Evolutionary conservation across 176 grass and related monocot species (phyloP).

Genomic region (Triticum turgidum): DNA sequence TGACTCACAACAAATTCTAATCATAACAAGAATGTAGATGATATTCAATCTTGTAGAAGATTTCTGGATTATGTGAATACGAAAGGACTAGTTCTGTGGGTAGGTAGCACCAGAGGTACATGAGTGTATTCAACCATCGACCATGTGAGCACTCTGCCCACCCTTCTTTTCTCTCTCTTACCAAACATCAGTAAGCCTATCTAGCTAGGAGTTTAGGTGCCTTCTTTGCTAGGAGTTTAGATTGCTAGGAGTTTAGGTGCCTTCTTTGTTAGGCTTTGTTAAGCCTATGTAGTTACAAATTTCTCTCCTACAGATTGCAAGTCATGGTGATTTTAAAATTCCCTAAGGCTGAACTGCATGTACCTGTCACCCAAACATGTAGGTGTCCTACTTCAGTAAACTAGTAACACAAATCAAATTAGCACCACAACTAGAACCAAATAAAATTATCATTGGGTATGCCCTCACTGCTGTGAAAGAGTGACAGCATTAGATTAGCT

Average conservation of each 20-base stretch:
- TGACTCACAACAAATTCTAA: no score
- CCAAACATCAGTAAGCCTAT: background rate
- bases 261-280: background rate
- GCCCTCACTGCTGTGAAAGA: no score
- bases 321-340: background rate
- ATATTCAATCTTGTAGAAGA: no score
- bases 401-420: background rate
- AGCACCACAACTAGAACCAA: background rate
- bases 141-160: no score
- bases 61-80: no score
- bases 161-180: background rate
- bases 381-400: background rate
- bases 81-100: no score
- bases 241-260: no score
- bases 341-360: background rate
- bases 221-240: background rate
- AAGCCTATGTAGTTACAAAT: background rate
- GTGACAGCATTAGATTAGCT: background rate
- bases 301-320: background rate
- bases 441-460: background rate
- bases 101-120: no score
- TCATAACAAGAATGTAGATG: no score
- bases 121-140: no score
- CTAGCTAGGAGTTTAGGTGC: no score
- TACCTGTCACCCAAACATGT: background rate